Percentiles rank a stretch among this genome's conserved stretches.
Evolutionary conservation across 306 rosid species (phyloP).

Genomic region (Datisca glomerata): DNA sequence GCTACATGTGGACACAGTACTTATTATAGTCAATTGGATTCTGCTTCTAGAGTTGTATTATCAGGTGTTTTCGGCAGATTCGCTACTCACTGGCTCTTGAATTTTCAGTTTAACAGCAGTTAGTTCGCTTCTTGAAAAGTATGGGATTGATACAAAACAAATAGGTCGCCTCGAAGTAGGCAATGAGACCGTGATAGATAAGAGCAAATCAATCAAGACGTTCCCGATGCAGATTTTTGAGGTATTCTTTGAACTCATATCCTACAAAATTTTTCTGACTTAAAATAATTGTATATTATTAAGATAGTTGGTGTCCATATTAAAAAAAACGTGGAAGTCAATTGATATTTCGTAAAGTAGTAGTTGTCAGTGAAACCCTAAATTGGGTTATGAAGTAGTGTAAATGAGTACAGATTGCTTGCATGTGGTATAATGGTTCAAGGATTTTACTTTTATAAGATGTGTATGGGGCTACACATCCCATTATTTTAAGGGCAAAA

Average conservation of each 20-base stretch:
- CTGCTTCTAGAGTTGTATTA: neutral
- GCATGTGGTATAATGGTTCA: too few species aligned
- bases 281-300: too few species aligned
- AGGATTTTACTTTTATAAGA: too few species aligned
- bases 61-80: slow-evolving; percentile 1
- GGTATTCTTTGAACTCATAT: slow-evolving; percentile 32
- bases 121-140: slow-evolving; percentile 74
- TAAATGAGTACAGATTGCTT: too few species aligned
- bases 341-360: too few species aligned
- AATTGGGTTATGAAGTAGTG: too few species aligned
- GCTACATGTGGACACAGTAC: neutral
- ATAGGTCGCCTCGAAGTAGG: slow-evolving; percentile 99
- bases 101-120: slow-evolving; percentile 86
- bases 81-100: slow-evolving; percentile 15
- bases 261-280: too few species aligned
- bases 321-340: too few species aligned
- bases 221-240: slow-evolving; percentile 96
- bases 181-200: slow-evolving; percentile 97
- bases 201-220: slow-evolving; percentile 98
- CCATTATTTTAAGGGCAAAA: neutral
- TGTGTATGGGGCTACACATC: neutral
- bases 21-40: neutral
- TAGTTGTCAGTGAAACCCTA: too few species aligned
- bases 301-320: too few species aligned
- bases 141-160: slow-evolving; percentile 76